A percentile compares a stretch with the other conserved stretches of the same genome.
phyloP scores from a whole-genome alignment of 2,329 filamentous ascomycete genomes.

The Coniochaeta hoffmannii region DNA sequence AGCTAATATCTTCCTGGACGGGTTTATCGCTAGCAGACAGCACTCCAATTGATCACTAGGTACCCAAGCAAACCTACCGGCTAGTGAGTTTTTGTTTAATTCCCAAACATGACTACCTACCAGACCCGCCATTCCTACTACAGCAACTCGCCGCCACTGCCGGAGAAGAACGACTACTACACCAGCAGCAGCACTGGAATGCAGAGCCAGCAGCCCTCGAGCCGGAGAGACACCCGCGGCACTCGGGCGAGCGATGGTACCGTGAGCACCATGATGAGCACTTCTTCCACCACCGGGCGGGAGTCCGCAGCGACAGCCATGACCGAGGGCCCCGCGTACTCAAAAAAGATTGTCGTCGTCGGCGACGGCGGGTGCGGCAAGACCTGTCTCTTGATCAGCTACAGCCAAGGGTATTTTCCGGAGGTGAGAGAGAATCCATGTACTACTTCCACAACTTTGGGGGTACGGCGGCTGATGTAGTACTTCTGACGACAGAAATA shows the following conservation, averaged over 20 bases:
- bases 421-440: too few relatives aligned
- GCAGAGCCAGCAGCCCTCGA: constrained; percentile 2
- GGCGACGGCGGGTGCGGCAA: constrained; percentile 98
- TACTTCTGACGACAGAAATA: constrained; percentile 70
- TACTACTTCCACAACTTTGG: too few relatives aligned
- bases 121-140: constrained; percentile 50
- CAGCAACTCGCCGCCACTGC: constrained; percentile 15
- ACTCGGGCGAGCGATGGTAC: constrained; percentile 80
- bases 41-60: background rate
- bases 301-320: constrained; percentile 77
- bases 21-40: background rate
- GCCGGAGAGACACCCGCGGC: constrained; percentile 40
- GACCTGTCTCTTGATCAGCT: constrained; percentile 97
- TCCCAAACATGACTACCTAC: constrained; percentile 12
- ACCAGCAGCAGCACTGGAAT: background rate
- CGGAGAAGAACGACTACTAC: constrained; percentile 11
- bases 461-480: background rate
- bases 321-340: constrained; percentile 87
- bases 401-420: constrained; percentile 97
- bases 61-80: background rate
- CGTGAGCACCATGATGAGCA: constrained; percentile 76
- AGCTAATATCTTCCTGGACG: background rate
- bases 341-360: constrained; percentile 98
- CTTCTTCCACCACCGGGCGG: constrained; percentile 53
- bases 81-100: background rate